Conservation (phyloP, 306 rosid genomes). For the Hippophae gyantsensis region DNA sequence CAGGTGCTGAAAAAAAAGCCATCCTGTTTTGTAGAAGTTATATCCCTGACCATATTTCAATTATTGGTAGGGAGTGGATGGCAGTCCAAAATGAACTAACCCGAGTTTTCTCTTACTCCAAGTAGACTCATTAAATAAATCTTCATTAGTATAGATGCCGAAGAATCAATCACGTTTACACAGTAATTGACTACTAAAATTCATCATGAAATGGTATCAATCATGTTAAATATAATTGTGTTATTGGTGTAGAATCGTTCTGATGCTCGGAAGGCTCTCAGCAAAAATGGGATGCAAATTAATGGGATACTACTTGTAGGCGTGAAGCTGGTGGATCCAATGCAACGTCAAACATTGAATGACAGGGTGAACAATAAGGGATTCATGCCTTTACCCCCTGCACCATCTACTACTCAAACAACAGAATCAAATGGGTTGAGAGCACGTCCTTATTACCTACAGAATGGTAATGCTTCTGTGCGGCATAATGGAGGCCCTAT, state of each 20-base stretch:
- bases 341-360: conserved; percentile 70
- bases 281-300: conserved; percentile 81
- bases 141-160: too few relatives aligned
- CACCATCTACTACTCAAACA: conserved; percentile 31
- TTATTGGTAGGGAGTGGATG: too few relatives aligned
- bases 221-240: too few relatives aligned
- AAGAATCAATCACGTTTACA: too few relatives aligned
- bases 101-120: too few relatives aligned
- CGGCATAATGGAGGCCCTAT: conserved; percentile 73
- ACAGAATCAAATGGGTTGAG: conserved; percentile 43
- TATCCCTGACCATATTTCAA: too few relatives aligned
- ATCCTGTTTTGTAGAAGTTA: too few relatives aligned
- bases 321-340: conserved; percentile 87
- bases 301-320: conserved; percentile 85
- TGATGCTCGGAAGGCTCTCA: conserved; percentile 86
- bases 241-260: conserved; percentile 59
- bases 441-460: conserved; percentile 56
- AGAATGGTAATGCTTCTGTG: conserved; percentile 45
- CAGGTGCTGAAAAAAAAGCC: too few relatives aligned
- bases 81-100: too few relatives aligned
- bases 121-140: too few relatives aligned
- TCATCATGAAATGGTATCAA: background rate
- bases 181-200: too few relatives aligned
- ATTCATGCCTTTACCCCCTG: conserved; percentile 64
- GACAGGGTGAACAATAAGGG: conserved; percentile 63